Evolutionary conservation across 148 eudicot species (phyloP).

Genomic region (Nyssa sinensis): DNA sequence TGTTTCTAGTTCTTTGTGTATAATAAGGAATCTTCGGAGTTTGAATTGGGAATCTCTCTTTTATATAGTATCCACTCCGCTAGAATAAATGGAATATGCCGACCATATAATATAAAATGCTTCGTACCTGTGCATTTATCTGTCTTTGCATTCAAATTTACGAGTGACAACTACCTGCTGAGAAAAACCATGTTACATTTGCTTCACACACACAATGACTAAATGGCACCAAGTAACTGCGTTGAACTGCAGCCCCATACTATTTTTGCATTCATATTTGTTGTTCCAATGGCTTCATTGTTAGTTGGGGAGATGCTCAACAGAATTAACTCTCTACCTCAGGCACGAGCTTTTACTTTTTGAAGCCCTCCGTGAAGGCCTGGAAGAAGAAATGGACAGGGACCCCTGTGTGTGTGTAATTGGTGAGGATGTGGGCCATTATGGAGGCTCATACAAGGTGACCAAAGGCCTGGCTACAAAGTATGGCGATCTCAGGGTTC

Average conservation of each 20-base stretch:
- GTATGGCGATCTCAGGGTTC: constrained; percentile 68
- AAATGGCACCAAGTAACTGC: neutral
- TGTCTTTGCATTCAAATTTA: neutral
- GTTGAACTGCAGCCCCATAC: neutral
- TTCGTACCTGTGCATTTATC: neutral
- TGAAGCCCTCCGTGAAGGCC: constrained; percentile 72
- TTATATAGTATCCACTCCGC: neutral
- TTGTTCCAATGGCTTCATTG: neutral
- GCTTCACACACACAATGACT: neutral
- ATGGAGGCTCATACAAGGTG: constrained; percentile 82
- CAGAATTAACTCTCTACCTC: neutral
- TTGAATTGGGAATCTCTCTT: neutral
- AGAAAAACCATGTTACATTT: neutral
- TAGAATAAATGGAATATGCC: neutral
- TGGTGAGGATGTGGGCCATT: constrained; percentile 85
- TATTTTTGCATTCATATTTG: neutral
- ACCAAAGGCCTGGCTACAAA: constrained; percentile 64
- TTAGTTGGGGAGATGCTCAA: neutral
- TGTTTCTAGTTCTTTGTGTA: neutral
- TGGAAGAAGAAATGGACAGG: constrained; percentile 75
- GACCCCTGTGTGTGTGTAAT: constrained; percentile 60
- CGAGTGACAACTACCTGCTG: neutral
- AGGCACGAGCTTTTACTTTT: constrained; percentile 74
- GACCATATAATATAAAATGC: neutral
- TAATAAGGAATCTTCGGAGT: neutral